phyloP scores from a whole-genome alignment of 169 alveolate species.

The Cryptosporidium canis region DNA sequence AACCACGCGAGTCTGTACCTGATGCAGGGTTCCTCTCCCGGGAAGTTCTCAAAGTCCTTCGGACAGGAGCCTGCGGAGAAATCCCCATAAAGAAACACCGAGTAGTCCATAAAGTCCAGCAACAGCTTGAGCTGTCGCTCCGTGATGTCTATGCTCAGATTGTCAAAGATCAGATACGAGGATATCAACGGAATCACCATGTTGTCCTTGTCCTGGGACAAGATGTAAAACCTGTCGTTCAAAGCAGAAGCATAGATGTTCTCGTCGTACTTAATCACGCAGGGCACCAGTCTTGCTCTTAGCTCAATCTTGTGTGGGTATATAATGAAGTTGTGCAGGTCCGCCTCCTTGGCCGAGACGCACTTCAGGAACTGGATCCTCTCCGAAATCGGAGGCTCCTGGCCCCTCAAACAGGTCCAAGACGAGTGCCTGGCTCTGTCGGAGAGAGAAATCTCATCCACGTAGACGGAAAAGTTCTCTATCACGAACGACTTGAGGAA shows the following conservation, averaged over 20 bases:
- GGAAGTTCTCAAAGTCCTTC: conserved; percentile 26
- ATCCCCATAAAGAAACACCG: conserved; percentile 51
- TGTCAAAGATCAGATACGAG: conserved; percentile 41
- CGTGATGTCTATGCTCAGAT: neutral
- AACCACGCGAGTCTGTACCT: conserved; percentile 50
- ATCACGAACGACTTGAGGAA: conserved; percentile 47
- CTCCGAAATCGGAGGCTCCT: neutral
- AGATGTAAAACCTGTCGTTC: conserved; percentile 33
- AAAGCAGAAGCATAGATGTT: conserved; percentile 54
- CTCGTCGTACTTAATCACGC: conserved; percentile 33
- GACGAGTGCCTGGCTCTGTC: neutral
- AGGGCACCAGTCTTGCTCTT: conserved; percentile 56
- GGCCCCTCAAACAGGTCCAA: neutral
- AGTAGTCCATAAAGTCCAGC: conserved; percentile 37
- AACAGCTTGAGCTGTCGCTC: conserved; percentile 13
- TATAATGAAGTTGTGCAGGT: conserved; percentile 16
- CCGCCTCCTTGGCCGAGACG: neutral
- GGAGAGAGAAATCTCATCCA: neutral
- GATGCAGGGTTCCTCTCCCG: neutral
- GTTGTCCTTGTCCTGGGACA: conserved; percentile 34
- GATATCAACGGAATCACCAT: conserved; percentile 44
- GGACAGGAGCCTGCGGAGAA: conserved; percentile 66
- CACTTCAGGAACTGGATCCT: neutral
- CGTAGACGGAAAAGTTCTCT: conserved; percentile 34
- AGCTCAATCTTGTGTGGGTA: conserved; percentile 53